phyloP scores from a whole-genome alignment of 805 yeast species.

The Candida tallmaniae region DNA sequence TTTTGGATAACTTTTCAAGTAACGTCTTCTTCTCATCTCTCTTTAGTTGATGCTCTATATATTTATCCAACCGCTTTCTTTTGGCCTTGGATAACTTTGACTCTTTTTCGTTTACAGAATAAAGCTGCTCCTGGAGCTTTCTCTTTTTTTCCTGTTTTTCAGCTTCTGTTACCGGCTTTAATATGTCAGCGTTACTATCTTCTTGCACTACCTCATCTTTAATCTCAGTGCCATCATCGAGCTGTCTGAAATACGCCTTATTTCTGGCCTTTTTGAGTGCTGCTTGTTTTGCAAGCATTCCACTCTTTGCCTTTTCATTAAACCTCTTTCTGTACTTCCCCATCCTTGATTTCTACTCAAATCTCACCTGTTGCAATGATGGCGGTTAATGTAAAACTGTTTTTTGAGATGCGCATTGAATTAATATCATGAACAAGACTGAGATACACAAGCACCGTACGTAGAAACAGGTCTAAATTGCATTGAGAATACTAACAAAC shows the following conservation, averaged over 20 bases:
- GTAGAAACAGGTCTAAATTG: slow-evolving; percentile 8
- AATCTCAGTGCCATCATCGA: slow-evolving; percentile 33
- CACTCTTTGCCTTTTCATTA: slow-evolving; percentile 82
- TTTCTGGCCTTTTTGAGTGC: slow-evolving; percentile 64
- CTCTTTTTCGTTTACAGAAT: slow-evolving; percentile 54
- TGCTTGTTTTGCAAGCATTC: slow-evolving; percentile 76
- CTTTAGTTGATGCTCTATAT: slow-evolving; percentile 84
- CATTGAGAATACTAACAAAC: slow-evolving; percentile 13
- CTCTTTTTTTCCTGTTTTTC: slow-evolving; percentile 66
- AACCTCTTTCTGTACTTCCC: slow-evolving; percentile 77
- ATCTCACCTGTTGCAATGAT: neutral
- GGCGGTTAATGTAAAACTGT: neutral
- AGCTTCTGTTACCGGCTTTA: slow-evolving; percentile 57
- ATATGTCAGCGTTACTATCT: slow-evolving; percentile 57
- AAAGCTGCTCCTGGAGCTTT: slow-evolving; percentile 52
- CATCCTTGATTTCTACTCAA: slow-evolving; percentile 41
- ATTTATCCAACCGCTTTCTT: slow-evolving; percentile 79
- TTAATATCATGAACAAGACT: slow-evolving; percentile 11
- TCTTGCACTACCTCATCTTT: slow-evolving; percentile 11
- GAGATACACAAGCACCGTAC: slow-evolving; percentile 22
- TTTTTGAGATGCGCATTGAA: slow-evolving; percentile 6
- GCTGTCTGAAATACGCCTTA: slow-evolving; percentile 56
- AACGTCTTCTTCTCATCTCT: slow-evolving; percentile 82
- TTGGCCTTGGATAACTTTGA: slow-evolving; percentile 67
- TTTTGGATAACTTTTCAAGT: slow-evolving; percentile 64